A percentile compares a stretch with the other conserved stretches of the same genome.
phyloP scores from a whole-genome alignment of 371 early-diverging fungal species.

The Rhizomucor miehei region DNA sequence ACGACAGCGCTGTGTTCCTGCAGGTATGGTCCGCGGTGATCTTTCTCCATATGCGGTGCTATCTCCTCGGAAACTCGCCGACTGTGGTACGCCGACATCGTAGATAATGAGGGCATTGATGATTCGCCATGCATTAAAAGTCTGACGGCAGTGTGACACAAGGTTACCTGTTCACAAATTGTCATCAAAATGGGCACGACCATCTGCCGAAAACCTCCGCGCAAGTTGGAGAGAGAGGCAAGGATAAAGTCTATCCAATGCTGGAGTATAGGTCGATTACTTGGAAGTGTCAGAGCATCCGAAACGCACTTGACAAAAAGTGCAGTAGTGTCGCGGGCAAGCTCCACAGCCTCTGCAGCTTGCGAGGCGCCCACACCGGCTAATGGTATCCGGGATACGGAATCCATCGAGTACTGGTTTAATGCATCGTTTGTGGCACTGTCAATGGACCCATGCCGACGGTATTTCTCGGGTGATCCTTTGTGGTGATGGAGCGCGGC shows the following conservation, averaged over 20 bases:
- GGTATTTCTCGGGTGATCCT: conserved; percentile 8
- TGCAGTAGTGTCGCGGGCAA: conserved; percentile 39
- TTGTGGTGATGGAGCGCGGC: conserved; percentile 18
- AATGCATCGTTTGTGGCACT: conserved; percentile 11
- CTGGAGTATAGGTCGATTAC: conserved; percentile 67
- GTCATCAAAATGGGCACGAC: conserved; percentile 62
- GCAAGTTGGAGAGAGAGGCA: conserved; percentile 58
- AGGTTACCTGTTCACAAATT: conserved; percentile 60
- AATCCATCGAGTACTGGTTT: conserved; percentile 11
- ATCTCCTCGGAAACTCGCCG: background rate
- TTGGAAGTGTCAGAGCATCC: conserved; percentile 54
- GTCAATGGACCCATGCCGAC: conserved; percentile 20
- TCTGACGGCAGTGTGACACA: conserved; percentile 39
- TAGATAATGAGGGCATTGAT: background rate
- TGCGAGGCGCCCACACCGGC: conserved; percentile 4
- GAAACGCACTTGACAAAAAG: conserved; percentile 60
- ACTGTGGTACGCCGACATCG: background rate
- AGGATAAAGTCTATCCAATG: conserved; percentile 79
- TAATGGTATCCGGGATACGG: conserved; percentile 8
- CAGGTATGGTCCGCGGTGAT: conserved; percentile 10
- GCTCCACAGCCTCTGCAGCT: conserved; percentile 22
- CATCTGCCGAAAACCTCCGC: conserved; percentile 57
- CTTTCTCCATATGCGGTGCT: background rate
- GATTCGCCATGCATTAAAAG: conserved; percentile 32
- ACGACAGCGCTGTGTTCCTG: conserved; percentile 17